Conservation (phyloP, 345 rosid genomes). For the Populus deltoides region DNA sequence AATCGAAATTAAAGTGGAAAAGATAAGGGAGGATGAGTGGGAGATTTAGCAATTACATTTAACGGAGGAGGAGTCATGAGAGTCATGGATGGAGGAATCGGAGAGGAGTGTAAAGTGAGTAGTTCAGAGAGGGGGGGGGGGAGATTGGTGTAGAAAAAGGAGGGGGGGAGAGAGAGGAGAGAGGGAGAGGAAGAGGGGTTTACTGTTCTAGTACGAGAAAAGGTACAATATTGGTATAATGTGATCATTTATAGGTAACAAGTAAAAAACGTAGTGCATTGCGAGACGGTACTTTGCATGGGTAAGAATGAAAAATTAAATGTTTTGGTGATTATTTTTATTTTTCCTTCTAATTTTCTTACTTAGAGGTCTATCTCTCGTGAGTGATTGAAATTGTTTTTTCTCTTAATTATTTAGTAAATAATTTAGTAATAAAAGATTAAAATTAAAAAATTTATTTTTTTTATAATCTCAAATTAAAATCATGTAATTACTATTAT, state of each 20-base stretch:
- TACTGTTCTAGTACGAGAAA: neutral
- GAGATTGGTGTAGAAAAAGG: neutral
- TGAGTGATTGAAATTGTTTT: too few species aligned
- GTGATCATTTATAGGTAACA: neutral
- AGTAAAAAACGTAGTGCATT: too few species aligned
- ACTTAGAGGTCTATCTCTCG: too few species aligned
- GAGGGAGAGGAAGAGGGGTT: neutral
- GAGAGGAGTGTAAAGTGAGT: constrained; percentile 7
- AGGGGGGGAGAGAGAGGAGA: neutral
- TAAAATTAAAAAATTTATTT: too few species aligned
- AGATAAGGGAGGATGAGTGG: constrained; percentile 7
- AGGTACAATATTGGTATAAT: constrained; percentile 13
- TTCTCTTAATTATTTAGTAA: too few species aligned
- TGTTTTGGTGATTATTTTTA: too few species aligned
- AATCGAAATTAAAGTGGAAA: constrained; percentile 1
- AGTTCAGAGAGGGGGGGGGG: constrained; percentile 1
- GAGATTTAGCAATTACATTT: constrained; percentile 31
- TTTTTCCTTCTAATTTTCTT: too few species aligned
- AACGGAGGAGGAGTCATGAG: constrained; percentile 55
- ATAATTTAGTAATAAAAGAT: too few species aligned
- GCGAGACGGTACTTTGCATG: too few species aligned
- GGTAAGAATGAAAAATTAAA: too few species aligned
- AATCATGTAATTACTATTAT: too few species aligned
- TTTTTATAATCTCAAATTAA: too few species aligned
- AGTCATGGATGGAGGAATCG: constrained; percentile 39